Conservation (phyloP, 2,329 filamentous ascomycete species). For the Elsinoe ampelina region DNA sequence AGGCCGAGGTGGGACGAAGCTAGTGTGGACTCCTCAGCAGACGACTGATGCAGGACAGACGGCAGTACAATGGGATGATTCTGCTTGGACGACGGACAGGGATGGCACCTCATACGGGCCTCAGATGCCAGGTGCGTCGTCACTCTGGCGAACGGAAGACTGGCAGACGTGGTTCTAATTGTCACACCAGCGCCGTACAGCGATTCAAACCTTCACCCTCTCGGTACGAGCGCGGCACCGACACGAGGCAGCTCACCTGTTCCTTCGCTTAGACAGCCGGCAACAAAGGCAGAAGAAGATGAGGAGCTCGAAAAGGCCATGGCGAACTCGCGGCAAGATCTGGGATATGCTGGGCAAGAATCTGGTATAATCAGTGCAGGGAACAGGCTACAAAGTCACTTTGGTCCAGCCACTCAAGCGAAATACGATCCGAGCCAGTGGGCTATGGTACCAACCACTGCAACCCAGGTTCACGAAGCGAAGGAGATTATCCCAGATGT, state of each 20-base stretch:
- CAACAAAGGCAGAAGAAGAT: slow-evolving; percentile 25
- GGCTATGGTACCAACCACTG: slow-evolving; percentile 41
- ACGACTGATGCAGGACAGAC: slow-evolving; percentile 5
- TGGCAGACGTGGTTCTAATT: neutral
- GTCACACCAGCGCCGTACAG: slow-evolving; percentile 13
- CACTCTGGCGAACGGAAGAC: neutral
- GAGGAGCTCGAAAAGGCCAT: slow-evolving; percentile 22
- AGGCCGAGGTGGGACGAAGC: slow-evolving; percentile 18
- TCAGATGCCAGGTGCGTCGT: slow-evolving; percentile 5
- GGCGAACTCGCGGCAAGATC: slow-evolving; percentile 19
- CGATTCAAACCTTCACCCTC: slow-evolving; percentile 22
- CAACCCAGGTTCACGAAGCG: slow-evolving; percentile 29
- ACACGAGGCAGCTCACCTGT: slow-evolving; percentile 25
- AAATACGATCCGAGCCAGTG: slow-evolving; percentile 47
- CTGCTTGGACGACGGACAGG: slow-evolving; percentile 21
- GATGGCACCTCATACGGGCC: slow-evolving; percentile 20
- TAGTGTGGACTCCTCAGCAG: neutral
- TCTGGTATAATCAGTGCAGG: slow-evolving; percentile 32
- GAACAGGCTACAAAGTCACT: slow-evolving; percentile 25
- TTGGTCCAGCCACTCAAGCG: slow-evolving; percentile 46
- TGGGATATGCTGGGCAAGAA: slow-evolving; percentile 36
- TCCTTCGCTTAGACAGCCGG: slow-evolving; percentile 20
- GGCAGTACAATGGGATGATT: slow-evolving; percentile 24
- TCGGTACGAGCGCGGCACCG: slow-evolving; percentile 24
- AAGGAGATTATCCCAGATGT: slow-evolving; percentile 48